Evolutionary conservation across 1,139 yeast species (phyloP), one percentile per base, ranked within the genome.

Genomic region (Magnusiomyces ingens): DNA sequence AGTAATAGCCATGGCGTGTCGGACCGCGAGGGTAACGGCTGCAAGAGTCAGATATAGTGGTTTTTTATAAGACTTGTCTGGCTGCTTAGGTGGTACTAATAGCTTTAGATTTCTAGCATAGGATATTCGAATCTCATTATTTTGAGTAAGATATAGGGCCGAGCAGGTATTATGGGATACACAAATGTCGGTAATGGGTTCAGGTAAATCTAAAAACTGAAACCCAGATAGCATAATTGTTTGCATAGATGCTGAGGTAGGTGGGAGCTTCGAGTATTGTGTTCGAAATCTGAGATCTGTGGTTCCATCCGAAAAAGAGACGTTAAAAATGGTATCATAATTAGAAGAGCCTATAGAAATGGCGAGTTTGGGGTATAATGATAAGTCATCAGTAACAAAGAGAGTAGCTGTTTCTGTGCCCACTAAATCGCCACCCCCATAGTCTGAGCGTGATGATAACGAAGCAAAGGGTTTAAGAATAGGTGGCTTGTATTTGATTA

Each of bases 1-100:
- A 78, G 84, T 43, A 82, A 73, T 64, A 84, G 61, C 91, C 85
- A 0, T 75, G 0, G 93, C 81, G 64, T 85, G 89, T 12, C 82
- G 71, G 44, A 77, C 75, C 0, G 93, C 87, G 55, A 85, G 68
- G 0, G 81, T 86, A 1, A 81, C 82, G 0, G 86, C 75, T 0
- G 82, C 58, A 10, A 58, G 60, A n/a, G 56, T 54, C 53, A 58
- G 41, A 11, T 46, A 19, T 10, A 48, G 45, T 21, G 49, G 49
- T 12, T 53, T 55, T n/a, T 51, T 40, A 15, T 32, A 35, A 19
- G 49, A 50, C 11, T 48, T 45, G 13, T 51, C 45, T 51, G 54
- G 53, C 38, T 47, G 48, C 35, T 56, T 49, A 8, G 52, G 43
- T 15, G 48, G 29, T 21, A 52, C 8, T n/a, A 12, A 36, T 13